Evolutionary conservation across 1,139 yeast genomes (phyloP).

Genomic region (Kodamaea fungicola): DNA sequence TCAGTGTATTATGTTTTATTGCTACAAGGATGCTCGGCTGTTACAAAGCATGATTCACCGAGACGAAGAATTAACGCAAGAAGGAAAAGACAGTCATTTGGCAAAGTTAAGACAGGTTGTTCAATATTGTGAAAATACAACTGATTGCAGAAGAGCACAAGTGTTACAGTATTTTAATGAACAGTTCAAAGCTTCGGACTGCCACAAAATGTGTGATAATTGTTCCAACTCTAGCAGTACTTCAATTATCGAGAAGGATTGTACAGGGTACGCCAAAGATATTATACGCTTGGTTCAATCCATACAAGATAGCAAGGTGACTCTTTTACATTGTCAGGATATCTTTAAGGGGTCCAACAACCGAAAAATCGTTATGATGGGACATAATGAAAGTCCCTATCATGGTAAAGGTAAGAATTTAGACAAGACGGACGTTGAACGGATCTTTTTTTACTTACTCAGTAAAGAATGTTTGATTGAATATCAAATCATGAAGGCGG

Average conservation of each 20-base stretch:
- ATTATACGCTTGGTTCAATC: constrained; percentile 58
- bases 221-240: constrained; percentile 50
- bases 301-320: constrained; percentile 60
- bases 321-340: constrained; percentile 79
- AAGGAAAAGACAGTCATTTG: constrained; percentile 73
- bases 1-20: constrained; percentile 78
- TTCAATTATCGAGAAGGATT: constrained; percentile 57
- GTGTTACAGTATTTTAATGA: constrained; percentile 91
- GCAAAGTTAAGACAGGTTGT: constrained; percentile 78
- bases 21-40: constrained; percentile 71
- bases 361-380: constrained; percentile 56
- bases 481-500: constrained; percentile 70
- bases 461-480: constrained; percentile 69
- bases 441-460: constrained; percentile 75
- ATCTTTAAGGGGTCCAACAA: constrained; percentile 72
- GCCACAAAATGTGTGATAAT: constrained; percentile 81
- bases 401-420: constrained; percentile 71
- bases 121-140: constrained; percentile 86
- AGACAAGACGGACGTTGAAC: constrained; percentile 67
- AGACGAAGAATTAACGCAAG: constrained; percentile 63
- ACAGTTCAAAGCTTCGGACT: constrained; percentile 60
- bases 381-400: constrained; percentile 55
- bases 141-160: constrained; percentile 87
- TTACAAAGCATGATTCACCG: constrained; percentile 74
- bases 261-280: constrained; percentile 60